Base-by-base conservation (phyloP, 495 filamentous ascomycete species). In the Penicillium riverlandense region DNA sequence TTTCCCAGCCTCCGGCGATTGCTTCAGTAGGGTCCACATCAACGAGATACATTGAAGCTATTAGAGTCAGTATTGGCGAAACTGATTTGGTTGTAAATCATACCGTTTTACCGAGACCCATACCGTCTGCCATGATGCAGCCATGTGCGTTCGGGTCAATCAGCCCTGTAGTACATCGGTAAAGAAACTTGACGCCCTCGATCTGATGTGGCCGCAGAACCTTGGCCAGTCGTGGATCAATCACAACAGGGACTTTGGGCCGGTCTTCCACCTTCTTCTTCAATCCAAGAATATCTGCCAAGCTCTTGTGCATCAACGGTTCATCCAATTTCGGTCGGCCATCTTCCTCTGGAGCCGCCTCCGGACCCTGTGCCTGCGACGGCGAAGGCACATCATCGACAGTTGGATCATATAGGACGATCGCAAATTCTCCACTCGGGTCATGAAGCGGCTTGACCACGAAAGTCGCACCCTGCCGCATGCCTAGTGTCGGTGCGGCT, bases 121-220 rank as follows among this genome's bases (percentile, higher is more conserved):
- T 99, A 54, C 96, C 92, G 59, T 99, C 92, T 50, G 92, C 92
- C 92, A 99, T 99, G 60, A 99, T 99, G 60, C 92, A 97, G 0
- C 92, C 92, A 66, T 96, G 87, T 15, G 94, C 94, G 44, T 90
- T 92, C 35, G 83, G 77, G 58, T 99, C 92, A 50, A 97, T 82
- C 77, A 97, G 74, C 6, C 92, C 92, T 16, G 91, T 97, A 13
- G 89, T 88, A 61, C 87, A 94, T 41, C 79, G 76, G 63, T 97
- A 99, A 69, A 99, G 79, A 57, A 99, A 99, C 74, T 95, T 96
- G 35, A 99, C 92, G 60, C 92, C 92, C 61, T 97, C 92, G 33
- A 99, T 85, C 65, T 99, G 92, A 83, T 99, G 92, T 7, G 92
- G 92, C 28, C 92, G 81, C 22, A 99, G 67, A 16, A 97, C 86